Evolutionary conservation across 1,284 basidiomycete genomes (phyloP), one percentile per base, ranked within the genome.

Genomic region (Ustilago lituana): DNA sequence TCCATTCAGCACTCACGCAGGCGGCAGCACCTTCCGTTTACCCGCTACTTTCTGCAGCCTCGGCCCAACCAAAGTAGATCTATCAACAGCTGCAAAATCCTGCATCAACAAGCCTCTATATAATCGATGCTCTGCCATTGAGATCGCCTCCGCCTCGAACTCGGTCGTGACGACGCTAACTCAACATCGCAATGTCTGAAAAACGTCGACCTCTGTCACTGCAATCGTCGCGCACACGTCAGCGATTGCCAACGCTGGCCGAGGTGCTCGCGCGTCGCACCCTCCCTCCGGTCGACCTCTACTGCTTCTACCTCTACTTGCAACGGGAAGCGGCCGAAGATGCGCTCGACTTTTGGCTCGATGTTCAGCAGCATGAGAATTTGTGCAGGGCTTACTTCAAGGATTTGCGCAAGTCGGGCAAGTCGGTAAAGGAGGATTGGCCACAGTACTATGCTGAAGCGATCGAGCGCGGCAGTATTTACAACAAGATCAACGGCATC

Each of bases 291-390:
- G 93, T 98, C 37, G 95, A 98, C 85, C 86, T 98, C 48, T 97
- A 95, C 86, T 96, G 95, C 89, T 96, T 96, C 86, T 98, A 98
- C 67, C 58, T 73, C 24, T 80, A 72, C 61, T 45, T 80, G 22
- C 74, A 98, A 82, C 88, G 94, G 35, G 94, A 97, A 84, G 90
- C 91, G 29, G 89, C 92, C 52, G 94, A 97, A 82, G 94, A 98
- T 82, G 91, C 94, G 37, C 85, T 98, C 46, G 95, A 98, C 83
- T 98, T 98, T 78, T 98, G 94, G 94, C 88, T 98, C 29, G 95
- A 98, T 80, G 95, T 98, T 2, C 93, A 97, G 78, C 95, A 98
- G 84, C 95, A 98, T 82, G 96, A 98, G 85, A 97, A 97, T 82
- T 88, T 98, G 38, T 98, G 94, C 84, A 88, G 94, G 60, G 95